Base-by-base conservation (phyloP, 306 rosid species). In the Dalbergia cochinchinensis region DNA sequence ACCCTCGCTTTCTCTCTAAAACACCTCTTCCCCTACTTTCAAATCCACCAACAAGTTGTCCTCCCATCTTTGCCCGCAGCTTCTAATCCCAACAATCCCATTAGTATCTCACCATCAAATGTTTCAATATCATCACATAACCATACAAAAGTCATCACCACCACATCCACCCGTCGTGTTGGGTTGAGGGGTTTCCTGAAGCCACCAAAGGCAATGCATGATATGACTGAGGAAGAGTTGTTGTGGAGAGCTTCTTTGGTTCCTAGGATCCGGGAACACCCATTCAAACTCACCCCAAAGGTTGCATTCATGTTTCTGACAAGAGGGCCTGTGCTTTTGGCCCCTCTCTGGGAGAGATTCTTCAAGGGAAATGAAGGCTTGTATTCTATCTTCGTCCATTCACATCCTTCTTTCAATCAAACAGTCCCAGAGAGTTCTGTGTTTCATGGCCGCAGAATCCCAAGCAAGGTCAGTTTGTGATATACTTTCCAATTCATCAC, bases 1-100 rank as follows among this genome's bases (percentile, higher is more conserved):
- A 75, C 88, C 7, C 79, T 88, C 11, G 73, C 83, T 54, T 69
- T 82, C 57, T 78, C 74, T 35, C 83, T 85, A 47, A 71, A 37
- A 70, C 69, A 83, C 42, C 75, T 75, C 57, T 45, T 85, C 34
- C 69, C 79, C 58, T 55, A 34, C 51, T 19, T 85, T 41, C 76
- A 78, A 67, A 10, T 66, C 82, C 60, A 15, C 15, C 60, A 15
- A 11, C 76, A 70, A 9, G 33, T 4, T 37, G 75, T 48, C n/a
- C 15, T 19, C 20, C 45, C 74, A 48, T 39, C 82, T 31, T 0
- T 61, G 9, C 33, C 67, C 3, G 4, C 31, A 26, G 31, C 65
- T 31, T 11, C 65, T 22, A 14, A 13, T 13, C 60, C 8, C 19
- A 26, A 5, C 16, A 0, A 0, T 16, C 26, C 22, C 4, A 54